Percentiles rank a stretch among this genome's conserved stretches.
Conservation (phyloP, 805 yeast species). For the Metschnikowia colocasiae region DNA sequence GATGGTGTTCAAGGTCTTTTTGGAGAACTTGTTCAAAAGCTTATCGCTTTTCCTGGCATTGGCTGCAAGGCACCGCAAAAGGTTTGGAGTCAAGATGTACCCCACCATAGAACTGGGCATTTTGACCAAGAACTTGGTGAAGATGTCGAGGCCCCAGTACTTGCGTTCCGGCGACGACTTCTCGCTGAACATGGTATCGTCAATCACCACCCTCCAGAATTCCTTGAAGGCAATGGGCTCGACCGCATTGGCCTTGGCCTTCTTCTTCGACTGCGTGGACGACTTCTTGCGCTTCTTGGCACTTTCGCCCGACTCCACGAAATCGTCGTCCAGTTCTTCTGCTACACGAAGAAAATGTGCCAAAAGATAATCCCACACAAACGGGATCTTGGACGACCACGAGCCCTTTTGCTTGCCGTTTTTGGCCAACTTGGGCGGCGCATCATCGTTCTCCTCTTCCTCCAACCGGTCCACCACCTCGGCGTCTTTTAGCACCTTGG, state of each 20-base stretch:
- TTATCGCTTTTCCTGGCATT: conserved; percentile 69
- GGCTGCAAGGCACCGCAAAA: conserved; percentile 69
- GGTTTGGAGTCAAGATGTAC: conserved; percentile 54
- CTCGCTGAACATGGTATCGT: conserved; percentile 72
- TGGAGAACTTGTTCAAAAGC: conserved; percentile 63
- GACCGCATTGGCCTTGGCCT: conserved; percentile 24
- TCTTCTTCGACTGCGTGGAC: conserved; percentile 19
- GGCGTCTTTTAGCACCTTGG: conserved; percentile 62
- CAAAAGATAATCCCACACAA: conserved; percentile 66
- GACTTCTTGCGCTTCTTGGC: conserved; percentile 20
- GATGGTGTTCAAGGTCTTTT: conserved; percentile 44
- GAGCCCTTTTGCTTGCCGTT: conserved; percentile 53
- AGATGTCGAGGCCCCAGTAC: conserved; percentile 78
- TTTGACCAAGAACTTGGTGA: conserved; percentile 43
- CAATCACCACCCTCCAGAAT: conserved; percentile 78
- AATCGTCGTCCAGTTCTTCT: conserved; percentile 15
- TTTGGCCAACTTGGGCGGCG: conserved; percentile 14
- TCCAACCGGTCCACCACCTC: conserved; percentile 38
- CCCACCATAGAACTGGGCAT: conserved; percentile 20
- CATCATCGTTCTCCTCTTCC: conserved; percentile 27
- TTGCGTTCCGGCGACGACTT: conserved; percentile 83
- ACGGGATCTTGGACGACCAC: conserved; percentile 75
- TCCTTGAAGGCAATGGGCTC: conserved; percentile 40
- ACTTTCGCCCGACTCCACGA: conserved; percentile 17
- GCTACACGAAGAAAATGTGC: conserved; percentile 32